These are phyloP conservation scores for Rutstroemia sp. DNA, from an alignment of 2,329 filamentous ascomycete genomes.

Conservation along the genomic window DNA sequence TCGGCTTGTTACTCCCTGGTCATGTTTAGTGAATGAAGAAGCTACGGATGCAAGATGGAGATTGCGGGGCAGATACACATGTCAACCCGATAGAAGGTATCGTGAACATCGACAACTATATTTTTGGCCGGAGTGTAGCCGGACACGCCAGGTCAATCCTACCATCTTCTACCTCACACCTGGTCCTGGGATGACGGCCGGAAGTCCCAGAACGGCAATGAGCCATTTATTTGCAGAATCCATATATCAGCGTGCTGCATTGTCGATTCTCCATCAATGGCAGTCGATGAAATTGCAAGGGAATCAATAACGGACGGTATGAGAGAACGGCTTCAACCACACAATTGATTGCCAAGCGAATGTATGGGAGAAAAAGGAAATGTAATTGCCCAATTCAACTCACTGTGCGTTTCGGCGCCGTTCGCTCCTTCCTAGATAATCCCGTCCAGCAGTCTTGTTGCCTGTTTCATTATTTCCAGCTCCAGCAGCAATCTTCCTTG, in stretches of 20 bases:
- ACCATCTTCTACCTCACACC: background rate
- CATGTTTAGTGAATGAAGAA: background rate
- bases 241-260: background rate
- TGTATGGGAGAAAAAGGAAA: background rate
- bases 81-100: background rate
- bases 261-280: background rate
- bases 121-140: background rate
- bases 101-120: background rate
- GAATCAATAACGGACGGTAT: background rate
- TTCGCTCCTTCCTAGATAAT: slow-evolving; percentile 1
- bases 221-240: background rate
- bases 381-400: background rate
- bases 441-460: background rate
- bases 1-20: slow-evolving; percentile 10
- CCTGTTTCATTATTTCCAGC: too few relatives aligned
- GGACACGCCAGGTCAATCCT: background rate
- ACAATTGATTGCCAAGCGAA: slow-evolving; percentile 1
- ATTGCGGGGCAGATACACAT: slow-evolving; percentile 4
- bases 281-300: background rate
- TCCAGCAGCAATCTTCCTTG: background rate
- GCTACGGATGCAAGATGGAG: slow-evolving; percentile 2
- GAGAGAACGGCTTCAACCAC: background rate
- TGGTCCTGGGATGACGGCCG: too few relatives aligned
- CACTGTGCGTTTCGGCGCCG: background rate
- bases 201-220: background rate